Evolutionary conservation across 805 yeast species (phyloP).

Genomic region (Yarrowia sp.): DNA sequence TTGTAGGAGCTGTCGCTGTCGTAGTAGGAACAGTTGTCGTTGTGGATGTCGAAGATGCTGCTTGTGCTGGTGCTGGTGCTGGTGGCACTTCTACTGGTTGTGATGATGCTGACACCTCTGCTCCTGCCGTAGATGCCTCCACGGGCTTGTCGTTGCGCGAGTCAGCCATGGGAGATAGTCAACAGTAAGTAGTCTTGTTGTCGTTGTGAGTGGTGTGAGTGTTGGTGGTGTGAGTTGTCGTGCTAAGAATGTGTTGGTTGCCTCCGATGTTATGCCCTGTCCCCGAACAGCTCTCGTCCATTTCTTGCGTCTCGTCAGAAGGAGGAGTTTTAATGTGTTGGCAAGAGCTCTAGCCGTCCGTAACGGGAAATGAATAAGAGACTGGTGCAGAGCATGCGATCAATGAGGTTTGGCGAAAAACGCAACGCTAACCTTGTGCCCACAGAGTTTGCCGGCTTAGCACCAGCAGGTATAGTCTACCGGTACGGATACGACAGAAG

Average conservation of each 20-base stretch:
- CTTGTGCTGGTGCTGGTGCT: neutral
- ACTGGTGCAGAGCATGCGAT: conserved; percentile 12
- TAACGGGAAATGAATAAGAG: conserved; percentile 18
- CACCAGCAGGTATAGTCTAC: neutral
- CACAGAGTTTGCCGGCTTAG: neutral
- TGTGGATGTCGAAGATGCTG: neutral
- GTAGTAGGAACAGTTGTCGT: neutral
- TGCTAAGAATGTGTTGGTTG: neutral
- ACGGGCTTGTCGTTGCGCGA: too few relatives aligned
- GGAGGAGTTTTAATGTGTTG: conserved; percentile 2
- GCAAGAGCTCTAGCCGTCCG: neutral
- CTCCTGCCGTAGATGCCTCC: too few relatives aligned
- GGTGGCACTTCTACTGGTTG: neutral
- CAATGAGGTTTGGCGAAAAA: conserved; percentile 20
- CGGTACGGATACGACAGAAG: conserved; percentile 23
- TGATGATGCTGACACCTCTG: too few relatives aligned
- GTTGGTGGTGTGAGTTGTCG: neutral
- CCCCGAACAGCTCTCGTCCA: neutral
- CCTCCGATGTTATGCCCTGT: neutral
- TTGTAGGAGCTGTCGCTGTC: neutral
- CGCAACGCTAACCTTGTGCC: neutral
- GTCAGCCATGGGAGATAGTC: too few relatives aligned
- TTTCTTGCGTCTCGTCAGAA: neutral
- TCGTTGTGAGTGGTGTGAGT: too few relatives aligned
- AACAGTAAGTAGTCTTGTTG: too few relatives aligned